Percentiles rank a stretch among this genome's conserved stretches.
Conservation (phyloP, 768 basidiomycete species). For the Rubroboletus pulcherrimus region DNA sequence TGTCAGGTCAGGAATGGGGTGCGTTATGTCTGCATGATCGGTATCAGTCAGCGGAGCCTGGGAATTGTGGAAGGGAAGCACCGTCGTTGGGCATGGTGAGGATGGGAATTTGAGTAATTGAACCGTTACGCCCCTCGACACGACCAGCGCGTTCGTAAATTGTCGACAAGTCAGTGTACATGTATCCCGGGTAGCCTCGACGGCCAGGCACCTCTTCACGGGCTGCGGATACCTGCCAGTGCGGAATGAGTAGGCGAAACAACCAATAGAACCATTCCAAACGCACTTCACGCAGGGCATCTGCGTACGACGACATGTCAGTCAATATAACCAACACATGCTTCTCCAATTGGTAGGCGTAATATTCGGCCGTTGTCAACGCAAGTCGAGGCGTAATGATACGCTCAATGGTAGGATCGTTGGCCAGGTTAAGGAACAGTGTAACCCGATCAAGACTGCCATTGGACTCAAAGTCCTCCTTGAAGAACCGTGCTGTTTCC, state of each 20-base stretch:
- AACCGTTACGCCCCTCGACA: slow-evolving; percentile 95
- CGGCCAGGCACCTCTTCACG: slow-evolving; percentile 99
- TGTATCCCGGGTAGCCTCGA: slow-evolving; percentile 96
- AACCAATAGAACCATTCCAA: slow-evolving; percentile 18
- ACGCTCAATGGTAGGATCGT: slow-evolving; percentile 99
- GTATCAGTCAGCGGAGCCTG: slow-evolving; percentile 23
- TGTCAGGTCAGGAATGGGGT: slow-evolving; percentile 98
- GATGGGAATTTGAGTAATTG: slow-evolving; percentile 99
- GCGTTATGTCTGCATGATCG: slow-evolving; percentile 84
- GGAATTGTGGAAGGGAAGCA: slow-evolving; percentile 37
- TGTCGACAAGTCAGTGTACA: slow-evolving; percentile 99
- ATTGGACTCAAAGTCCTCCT: slow-evolving; percentile 98
- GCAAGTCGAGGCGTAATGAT: slow-evolving; percentile 99
- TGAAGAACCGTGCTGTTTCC: slow-evolving; percentile 99
- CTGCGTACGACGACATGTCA: slow-evolving; percentile 98
- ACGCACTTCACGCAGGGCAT: slow-evolving; percentile 88
- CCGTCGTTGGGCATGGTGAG: slow-evolving; percentile 99
- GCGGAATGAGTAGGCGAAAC: slow-evolving; percentile 6
- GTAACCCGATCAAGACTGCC: slow-evolving; percentile 97
- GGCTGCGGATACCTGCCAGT: slow-evolving; percentile 78
- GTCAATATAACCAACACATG: slow-evolving; percentile 99
- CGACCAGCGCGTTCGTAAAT: slow-evolving; percentile 99
- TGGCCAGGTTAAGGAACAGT: slow-evolving; percentile 96
- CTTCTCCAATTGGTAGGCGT: slow-evolving; percentile 99
- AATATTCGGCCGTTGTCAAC: slow-evolving; percentile 97